phyloP scores from a whole-genome alignment of 371 early-diverging fungal genomes.

The Umbelopsis sp. region DNA sequence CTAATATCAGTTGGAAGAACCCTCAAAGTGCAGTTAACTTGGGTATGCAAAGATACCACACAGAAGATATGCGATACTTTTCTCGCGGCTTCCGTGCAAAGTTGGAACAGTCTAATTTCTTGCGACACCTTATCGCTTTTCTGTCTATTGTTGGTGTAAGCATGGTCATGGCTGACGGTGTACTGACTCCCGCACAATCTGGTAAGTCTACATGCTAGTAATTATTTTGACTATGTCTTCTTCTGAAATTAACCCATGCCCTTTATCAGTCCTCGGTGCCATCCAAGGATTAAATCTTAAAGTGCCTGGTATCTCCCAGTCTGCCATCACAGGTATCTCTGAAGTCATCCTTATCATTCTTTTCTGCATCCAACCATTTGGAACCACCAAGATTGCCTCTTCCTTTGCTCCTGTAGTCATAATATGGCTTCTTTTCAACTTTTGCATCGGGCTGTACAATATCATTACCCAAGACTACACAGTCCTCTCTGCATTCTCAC shows the following conservation, averaged over 20 bases:
- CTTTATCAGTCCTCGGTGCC: conserved; percentile 26
- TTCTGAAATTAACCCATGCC: too few relatives aligned
- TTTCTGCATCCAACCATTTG: conserved; percentile 50
- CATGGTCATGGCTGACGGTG: conserved; percentile 42
- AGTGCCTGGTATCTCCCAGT: conserved; percentile 23
- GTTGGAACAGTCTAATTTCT: conserved; percentile 27
- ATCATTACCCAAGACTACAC: conserved; percentile 30
- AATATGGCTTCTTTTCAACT: conserved; percentile 49
- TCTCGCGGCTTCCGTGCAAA: conserved; percentile 25
- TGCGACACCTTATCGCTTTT: conserved; percentile 25
- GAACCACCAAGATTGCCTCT: conserved; percentile 46
- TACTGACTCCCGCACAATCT: conserved; percentile 46
- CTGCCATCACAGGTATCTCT: conserved; percentile 27
- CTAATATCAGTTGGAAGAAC: conserved; percentile 29
- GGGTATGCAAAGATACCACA: conserved; percentile 24
- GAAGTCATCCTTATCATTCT: conserved; percentile 47
- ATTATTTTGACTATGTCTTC: too few relatives aligned
- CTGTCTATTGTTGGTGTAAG: conserved; percentile 33
- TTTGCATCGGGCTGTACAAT: conserved; percentile 53
- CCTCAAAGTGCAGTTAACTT: conserved; percentile 20
- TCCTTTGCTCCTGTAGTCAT: conserved; percentile 55
- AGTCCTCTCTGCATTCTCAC: conserved; percentile 33
- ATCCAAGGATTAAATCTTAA: conserved; percentile 29
- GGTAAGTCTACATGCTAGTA: conserved; percentile 17
- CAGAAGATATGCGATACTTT: conserved; percentile 23